Evolutionary conservation across 2,329 filamentous ascomycete species (phyloP).

Genomic region (Calonectria pteridis): DNA sequence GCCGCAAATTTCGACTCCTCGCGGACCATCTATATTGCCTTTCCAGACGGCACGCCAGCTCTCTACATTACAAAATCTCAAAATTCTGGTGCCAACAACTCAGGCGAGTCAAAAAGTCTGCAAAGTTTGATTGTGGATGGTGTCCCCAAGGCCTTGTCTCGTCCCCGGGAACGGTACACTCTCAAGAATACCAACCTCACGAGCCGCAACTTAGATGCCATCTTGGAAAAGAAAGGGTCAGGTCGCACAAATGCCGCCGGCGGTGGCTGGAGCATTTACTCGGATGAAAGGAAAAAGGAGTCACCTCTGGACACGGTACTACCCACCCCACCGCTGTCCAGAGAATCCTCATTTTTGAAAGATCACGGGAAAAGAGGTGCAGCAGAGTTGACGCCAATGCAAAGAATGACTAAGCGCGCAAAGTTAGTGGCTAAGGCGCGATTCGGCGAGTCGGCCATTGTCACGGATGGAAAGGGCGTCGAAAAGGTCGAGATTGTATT

Average conservation of each 20-base stretch:
- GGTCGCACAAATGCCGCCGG: constrained; percentile 78
- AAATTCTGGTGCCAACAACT: constrained; percentile 54
- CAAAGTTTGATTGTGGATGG: constrained; percentile 80
- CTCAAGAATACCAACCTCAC: constrained; percentile 76
- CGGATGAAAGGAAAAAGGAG: constrained; percentile 68
- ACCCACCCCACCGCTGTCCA: constrained; percentile 61
- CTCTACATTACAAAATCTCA: constrained; percentile 74
- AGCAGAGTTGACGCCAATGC: constrained; percentile 42
- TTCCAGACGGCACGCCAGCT: constrained; percentile 83
- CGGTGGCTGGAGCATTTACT: constrained; percentile 85
- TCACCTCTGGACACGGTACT: constrained; percentile 67
- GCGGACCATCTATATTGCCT: constrained; percentile 82
- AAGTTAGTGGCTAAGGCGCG: constrained; percentile 74
- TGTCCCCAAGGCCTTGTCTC: constrained; percentile 85
- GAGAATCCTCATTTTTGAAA: constrained; percentile 45
- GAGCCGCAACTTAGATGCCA: constrained; percentile 77
- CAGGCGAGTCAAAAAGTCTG: constrained; percentile 71
- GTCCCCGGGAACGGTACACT: constrained; percentile 78
- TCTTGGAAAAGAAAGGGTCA: constrained; percentile 77
- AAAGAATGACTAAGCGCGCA: constrained; percentile 66
- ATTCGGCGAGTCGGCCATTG: constrained; percentile 73
- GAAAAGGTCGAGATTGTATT: constrained; percentile 72
- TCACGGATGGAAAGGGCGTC: constrained; percentile 70
- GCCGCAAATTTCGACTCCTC: constrained; percentile 70
- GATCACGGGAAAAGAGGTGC: constrained; percentile 45